A percentile compares a stretch with the other conserved stretches of the same genome.
These are phyloP conservation scores for sweet orange (Citrus sinensis) DNA, from an alignment of 345 rosid species.

Conservation along the genomic window DNA sequence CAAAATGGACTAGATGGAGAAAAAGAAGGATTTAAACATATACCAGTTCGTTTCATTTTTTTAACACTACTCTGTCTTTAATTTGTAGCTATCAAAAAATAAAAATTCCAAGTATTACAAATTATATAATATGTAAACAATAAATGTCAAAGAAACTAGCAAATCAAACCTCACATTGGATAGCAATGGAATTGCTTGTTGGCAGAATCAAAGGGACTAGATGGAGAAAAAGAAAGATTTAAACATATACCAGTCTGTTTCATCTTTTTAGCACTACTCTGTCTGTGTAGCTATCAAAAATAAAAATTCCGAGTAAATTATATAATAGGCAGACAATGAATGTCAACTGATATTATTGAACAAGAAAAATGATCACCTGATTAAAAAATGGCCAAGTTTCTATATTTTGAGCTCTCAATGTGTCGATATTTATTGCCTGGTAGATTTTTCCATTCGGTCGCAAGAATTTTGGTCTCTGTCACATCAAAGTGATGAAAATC, in stretches of 20 bases:
- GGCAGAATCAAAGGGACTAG: no score
- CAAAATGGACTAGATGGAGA: no score
- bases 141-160: neutral
- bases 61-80: no score
- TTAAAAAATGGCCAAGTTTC: conserved; percentile 52
- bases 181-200: no score
- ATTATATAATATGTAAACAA: neutral
- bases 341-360: neutral
- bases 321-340: neutral
- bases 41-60: no score
- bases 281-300: no score
- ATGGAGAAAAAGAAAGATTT: no score
- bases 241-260: neutral
- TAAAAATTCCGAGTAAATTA: neutral
- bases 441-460: conserved; percentile 48
- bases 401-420: conserved; percentile 43
- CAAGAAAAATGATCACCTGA: conserved; percentile 26
- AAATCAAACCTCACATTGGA: no score
- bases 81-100: no score
- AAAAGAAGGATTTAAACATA: neutral
- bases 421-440: conserved; percentile 45
- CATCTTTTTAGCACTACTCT: neutral
- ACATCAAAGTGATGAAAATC: neutral
- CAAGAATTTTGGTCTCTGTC: conserved; percentile 43
- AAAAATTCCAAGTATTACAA: neutral